Evolutionary conservation across 2,329 filamentous ascomycete species (phyloP).

Genomic region (Sphaceloma murrayae): DNA sequence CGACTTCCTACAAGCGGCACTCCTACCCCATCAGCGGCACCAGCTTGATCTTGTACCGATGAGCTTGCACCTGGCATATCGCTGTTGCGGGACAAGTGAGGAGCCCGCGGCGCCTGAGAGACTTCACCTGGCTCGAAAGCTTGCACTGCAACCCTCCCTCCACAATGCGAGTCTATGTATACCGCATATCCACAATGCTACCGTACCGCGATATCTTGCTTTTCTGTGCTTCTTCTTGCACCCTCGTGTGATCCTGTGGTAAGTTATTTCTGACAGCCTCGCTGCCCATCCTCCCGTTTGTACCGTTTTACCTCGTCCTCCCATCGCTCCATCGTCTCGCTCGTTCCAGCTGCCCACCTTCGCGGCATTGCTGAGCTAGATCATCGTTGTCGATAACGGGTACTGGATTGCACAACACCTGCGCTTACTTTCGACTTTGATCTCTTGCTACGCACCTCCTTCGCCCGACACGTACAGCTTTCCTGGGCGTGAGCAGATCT

Average conservation of each 20-base stretch:
- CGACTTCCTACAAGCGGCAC: constrained; percentile 9
- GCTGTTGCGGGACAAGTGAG: constrained; percentile 1
- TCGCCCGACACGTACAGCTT: not conserved
- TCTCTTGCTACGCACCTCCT: not conserved
- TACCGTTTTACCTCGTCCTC: not conserved
- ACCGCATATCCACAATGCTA: constrained; percentile 1
- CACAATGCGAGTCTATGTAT: not conserved
- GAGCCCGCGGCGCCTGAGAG: not conserved
- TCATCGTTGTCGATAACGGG: constrained; percentile 7
- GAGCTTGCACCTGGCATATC: not conserved
- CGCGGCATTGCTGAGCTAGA: not conserved
- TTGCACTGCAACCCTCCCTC: not conserved
- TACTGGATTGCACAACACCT: not conserved
- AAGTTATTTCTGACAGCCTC: constrained; percentile 2
- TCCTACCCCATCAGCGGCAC: too few relatives aligned
- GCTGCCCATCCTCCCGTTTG: constrained; percentile 1
- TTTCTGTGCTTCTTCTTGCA: not conserved
- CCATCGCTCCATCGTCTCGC: not conserved
- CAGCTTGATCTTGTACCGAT: too few relatives aligned
- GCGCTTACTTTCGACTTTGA: not conserved
- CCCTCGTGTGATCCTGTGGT: not conserved
- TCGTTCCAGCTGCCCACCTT: not conserved
- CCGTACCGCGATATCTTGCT: not conserved
- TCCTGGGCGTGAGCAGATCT: not conserved
- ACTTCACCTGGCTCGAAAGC: constrained; percentile 5